Conservation (phyloP, 768 basidiomycete genomes). For the Coprinopsis strossmayeri region DNA sequence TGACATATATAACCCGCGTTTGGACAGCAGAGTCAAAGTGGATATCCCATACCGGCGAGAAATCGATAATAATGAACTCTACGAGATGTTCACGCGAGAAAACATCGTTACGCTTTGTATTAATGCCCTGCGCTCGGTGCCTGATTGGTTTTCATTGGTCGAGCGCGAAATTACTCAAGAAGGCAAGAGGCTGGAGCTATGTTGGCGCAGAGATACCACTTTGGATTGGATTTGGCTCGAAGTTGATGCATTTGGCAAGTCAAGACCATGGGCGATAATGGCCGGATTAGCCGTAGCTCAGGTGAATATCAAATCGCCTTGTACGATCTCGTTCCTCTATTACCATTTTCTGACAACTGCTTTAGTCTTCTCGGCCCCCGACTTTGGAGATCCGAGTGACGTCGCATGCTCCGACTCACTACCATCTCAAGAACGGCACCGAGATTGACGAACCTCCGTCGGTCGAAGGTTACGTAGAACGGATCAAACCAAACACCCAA, state of each 20-base stretch:
- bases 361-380: conserved; percentile 33
- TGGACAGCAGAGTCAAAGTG: conserved; percentile 64
- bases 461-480: conserved; percentile 83
- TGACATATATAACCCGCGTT: conserved; percentile 62
- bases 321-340: conserved; percentile 2
- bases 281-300: conserved; percentile 70
- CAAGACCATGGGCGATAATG: conserved; percentile 66
- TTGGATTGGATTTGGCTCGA: conserved; percentile 86
- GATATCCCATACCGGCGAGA: conserved; percentile 50
- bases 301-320: conserved; percentile 33
- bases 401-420: conserved; percentile 52
- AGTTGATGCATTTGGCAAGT: conserved; percentile 54
- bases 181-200: conserved; percentile 62
- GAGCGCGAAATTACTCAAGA: conserved; percentile 38
- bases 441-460: conserved; percentile 67
- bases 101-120: conserved; percentile 61
- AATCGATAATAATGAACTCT: conserved; percentile 31
- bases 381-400: conserved; percentile 71
- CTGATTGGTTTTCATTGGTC: conserved; percentile 58
- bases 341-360: conserved; percentile 3
- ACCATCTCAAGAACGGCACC: conserved; percentile 40
- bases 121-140: conserved; percentile 44
- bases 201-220: conserved; percentile 68
- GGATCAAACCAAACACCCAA: conserved; percentile 54
- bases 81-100: conserved; percentile 47